phyloP scores from a whole-genome alignment of 257 asterid species.

The Ligustrum vulgare region DNA sequence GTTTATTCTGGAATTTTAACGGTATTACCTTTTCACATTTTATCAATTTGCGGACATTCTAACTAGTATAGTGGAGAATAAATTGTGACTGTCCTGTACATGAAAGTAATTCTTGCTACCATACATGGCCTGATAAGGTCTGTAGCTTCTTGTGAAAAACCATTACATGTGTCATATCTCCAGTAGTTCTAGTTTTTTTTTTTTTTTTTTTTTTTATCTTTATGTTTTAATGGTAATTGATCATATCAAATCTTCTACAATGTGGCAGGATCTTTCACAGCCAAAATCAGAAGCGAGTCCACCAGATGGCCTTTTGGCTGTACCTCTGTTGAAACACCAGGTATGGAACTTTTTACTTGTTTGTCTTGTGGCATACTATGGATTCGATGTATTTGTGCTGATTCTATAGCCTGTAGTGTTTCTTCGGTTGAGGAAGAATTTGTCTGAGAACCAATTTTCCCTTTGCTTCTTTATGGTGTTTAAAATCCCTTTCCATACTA shows the following conservation, averaged over 20 bases:
- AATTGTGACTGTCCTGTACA: background rate
- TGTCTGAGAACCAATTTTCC: background rate
- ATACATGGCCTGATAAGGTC: background rate
- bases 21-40: background rate
- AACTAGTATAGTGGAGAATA: background rate
- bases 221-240: background rate
- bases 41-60: background rate
- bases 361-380: background rate
- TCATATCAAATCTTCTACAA: background rate
- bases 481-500: background rate
- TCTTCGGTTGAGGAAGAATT: background rate
- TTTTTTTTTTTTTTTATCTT: background rate
- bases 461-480: background rate
- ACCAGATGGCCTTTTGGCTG: conserved; percentile 82
- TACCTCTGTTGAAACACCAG: conserved; percentile 87
- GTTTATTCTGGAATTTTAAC: background rate
- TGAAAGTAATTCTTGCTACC: background rate
- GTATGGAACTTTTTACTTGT: conserved; percentile 17
- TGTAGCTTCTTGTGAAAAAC: background rate
- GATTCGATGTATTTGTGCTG: background rate
- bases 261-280: conserved; percentile 62
- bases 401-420: background rate
- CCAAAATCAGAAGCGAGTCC: conserved; percentile 76
- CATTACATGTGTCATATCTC: background rate
- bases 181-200: background rate